Evolutionary conservation across 140 eudicot genomes (phyloP).

Genomic region (Flaveria floridana): DNA sequence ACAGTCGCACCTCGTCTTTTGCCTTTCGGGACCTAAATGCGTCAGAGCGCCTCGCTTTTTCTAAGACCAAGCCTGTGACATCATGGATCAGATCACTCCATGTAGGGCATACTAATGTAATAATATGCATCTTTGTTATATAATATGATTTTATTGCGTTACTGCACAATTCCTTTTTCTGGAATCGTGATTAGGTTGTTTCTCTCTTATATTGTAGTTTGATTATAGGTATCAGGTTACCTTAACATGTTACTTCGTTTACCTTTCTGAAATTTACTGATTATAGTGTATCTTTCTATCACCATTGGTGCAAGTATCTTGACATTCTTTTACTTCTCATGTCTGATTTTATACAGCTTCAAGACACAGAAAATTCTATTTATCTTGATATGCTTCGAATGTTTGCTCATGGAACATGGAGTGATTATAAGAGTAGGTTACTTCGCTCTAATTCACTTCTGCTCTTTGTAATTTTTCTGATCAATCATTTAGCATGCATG

Average conservation of each 20-base stretch:
- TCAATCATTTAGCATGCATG: slow-evolving; percentile 17
- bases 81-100: neutral
- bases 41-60: too few species aligned
- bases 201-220: slow-evolving; percentile 1
- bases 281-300: neutral
- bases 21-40: too few species aligned
- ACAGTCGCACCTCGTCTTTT: too few species aligned
- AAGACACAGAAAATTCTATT: slow-evolving; percentile 62
- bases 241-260: neutral
- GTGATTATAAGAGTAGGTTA: slow-evolving; percentile 80
- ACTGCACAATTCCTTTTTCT: slow-evolving; percentile 4
- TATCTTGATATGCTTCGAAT: slow-evolving; percentile 75
- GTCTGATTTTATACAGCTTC: slow-evolving; percentile 57
- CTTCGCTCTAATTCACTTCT: neutral
- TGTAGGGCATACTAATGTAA: neutral
- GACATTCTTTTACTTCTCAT: slow-evolving; percentile 19
- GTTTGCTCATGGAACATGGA: slow-evolving; percentile 97
- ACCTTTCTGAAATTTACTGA: neutral
- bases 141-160: neutral
- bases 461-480: neutral
- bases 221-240: slow-evolving; percentile 13
- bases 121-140: neutral
- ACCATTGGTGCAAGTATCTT: slow-evolving; percentile 11
- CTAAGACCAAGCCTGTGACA: neutral
- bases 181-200: neutral